Base-by-base conservation (phyloP, 2,329 filamentous ascomycete species). In the Aspergillus quadricinctus region DNA sequence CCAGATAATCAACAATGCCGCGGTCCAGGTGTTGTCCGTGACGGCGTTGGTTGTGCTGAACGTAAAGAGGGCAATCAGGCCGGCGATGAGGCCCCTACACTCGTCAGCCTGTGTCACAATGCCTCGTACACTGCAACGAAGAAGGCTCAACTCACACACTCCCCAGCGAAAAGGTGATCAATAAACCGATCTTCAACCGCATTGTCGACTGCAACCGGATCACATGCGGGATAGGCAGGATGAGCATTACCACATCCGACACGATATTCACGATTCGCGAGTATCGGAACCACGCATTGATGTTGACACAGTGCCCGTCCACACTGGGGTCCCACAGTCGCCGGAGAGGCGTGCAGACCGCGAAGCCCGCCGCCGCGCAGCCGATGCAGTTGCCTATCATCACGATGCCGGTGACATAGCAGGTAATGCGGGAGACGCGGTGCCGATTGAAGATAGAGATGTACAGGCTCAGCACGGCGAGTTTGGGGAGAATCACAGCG, bases 201-300 rank as follows among this genome's bases (percentile, higher is more conserved):
- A 78, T 92, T 28, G 86, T 87, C 0, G 77, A 82, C 8, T 92
- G 92, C 71, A 91, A 90, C 71, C 81, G 89, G n/a, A 79, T 90
- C 3, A 46, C 43, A 27, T 46, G 43, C 1, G 72, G 72, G 28
- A 74, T 59, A 3, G 74, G 73, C 7, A 75, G 57, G 2, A 68
- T 23, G 1, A 75, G 60, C 52, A 77, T 60, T 4, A 70, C 58
- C 3, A 68, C 55, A 55, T 76, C 72, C 21, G 74, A 72, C 6
- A 69, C 49, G n/a, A 75, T 72, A 52, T 75, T 74, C 5, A 72
- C 69, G 23, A 75, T 67, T 51, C 63, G 68, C 52, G 56, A 64
- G 66, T 66, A 72, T 6, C 67, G 57, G 45, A 64, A 70, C 14
- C 70, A 54, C 0, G 60, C 56, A 48, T 69, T 60, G 45, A 62